A percentile compares a stretch with the other conserved stretches of the same genome.
These are phyloP conservation scores for Tilletia walkeri DNA, from an alignment of 1,284 basidiomycete species.

Conservation along the genomic window DNA sequence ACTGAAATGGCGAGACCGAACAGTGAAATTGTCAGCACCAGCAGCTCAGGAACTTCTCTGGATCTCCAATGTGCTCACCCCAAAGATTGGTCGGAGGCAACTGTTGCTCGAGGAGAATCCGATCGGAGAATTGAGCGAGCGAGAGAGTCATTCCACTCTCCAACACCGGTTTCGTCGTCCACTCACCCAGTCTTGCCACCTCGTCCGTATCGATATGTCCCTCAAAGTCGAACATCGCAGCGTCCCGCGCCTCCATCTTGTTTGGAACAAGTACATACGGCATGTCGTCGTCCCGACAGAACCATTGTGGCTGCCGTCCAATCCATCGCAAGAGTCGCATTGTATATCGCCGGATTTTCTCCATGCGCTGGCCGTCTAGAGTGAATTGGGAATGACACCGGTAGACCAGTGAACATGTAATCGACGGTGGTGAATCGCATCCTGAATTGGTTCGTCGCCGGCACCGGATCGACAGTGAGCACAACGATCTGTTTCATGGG, in stretches of 20 bases:
- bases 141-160: slow-evolving; percentile 2
- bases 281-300: background rate
- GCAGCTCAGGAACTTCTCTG: background rate
- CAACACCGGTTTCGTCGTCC: background rate
- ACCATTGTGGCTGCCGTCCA: background rate
- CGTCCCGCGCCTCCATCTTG: background rate
- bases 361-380: background rate
- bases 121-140: background rate
- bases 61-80: background rate
- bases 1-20: background rate
- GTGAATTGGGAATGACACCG: background rate
- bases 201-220: slow-evolving; percentile 5
- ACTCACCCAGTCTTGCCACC: background rate
- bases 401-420: background rate
- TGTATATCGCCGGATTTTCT: background rate
- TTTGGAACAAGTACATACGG: slow-evolving; percentile 1
- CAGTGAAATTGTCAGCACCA: background rate
- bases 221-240: slow-evolving; percentile 4
- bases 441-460: background rate
- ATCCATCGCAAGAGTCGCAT: background rate
- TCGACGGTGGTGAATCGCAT: slow-evolving; percentile 7
- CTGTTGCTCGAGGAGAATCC: background rate
- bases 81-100: slow-evolving; percentile 8
- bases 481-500: background rate
- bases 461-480: background rate